Evolutionary conservation across 306 rosid species (phyloP).

Genomic region (Styphnolobium japonicum): DNA sequence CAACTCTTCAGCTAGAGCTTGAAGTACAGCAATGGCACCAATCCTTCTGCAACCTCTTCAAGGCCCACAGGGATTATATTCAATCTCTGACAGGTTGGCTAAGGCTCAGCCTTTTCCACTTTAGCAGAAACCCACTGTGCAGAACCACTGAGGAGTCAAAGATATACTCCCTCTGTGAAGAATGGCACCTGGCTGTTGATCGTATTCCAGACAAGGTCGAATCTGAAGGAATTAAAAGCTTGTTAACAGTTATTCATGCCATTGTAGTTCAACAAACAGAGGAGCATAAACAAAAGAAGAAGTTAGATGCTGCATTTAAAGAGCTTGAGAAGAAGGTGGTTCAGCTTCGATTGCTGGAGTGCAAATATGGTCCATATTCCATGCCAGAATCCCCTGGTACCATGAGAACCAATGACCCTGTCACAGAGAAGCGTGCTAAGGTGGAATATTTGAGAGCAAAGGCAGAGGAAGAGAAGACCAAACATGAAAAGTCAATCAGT

Average conservation of each 20-base stretch:
- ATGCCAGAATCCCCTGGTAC: constrained; percentile 41
- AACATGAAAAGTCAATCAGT: constrained; percentile 70
- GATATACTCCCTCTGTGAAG: constrained; percentile 84
- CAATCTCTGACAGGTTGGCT: constrained; percentile 92
- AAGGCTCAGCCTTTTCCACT: constrained; percentile 86
- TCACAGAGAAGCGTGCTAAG: constrained; percentile 65
- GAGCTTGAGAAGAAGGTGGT: constrained; percentile 80
- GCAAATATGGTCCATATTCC: constrained; percentile 70
- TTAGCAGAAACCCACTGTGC: constrained; percentile 51
- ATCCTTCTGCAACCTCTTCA: constrained; percentile 81
- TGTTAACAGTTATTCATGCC: constrained; percentile 78
- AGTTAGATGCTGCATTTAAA: constrained; percentile 61
- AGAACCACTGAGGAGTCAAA: constrained; percentile 64
- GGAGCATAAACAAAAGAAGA: constrained; percentile 80
- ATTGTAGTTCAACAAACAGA: constrained; percentile 86
- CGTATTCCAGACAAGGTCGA: constrained; percentile 89
- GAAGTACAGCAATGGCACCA: constrained; percentile 92
- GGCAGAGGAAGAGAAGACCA: constrained; percentile 84
- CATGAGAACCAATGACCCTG: constrained; percentile 47
- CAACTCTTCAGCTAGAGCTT: constrained; percentile 90
- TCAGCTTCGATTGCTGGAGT: constrained; percentile 69
- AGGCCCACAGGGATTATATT: constrained; percentile 76
- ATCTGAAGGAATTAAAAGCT: constrained; percentile 89
- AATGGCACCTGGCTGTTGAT: constrained; percentile 78
- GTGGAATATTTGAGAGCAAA: constrained; percentile 62